A percentile compares a stretch with the other conserved stretches of the same genome.
Evolutionary conservation across 371 early-diverging fungal genomes (phyloP).

Genomic region (Blakeslea trispora): DNA sequence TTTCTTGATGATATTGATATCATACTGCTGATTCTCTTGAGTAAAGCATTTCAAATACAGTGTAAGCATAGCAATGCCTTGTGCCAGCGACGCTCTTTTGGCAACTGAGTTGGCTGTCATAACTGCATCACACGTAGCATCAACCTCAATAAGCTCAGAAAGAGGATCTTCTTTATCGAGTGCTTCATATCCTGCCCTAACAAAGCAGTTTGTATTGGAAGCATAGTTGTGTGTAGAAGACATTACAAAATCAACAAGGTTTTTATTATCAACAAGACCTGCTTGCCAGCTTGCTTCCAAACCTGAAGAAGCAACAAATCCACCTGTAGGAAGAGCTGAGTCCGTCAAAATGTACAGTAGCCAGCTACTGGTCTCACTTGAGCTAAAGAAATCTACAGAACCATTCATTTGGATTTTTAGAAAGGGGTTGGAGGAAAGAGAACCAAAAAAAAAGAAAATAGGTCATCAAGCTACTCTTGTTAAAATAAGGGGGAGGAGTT

Average conservation of each 20-base stretch:
- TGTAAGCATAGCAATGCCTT: conserved; percentile 70
- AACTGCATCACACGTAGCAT: conserved; percentile 59
- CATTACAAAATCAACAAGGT: conserved; percentile 49
- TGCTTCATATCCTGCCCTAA: conserved; percentile 60
- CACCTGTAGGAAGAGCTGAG: conserved; percentile 91
- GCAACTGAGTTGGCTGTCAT: conserved; percentile 67
- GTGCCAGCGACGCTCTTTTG: conserved; percentile 71
- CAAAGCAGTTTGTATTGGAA: conserved; percentile 68
- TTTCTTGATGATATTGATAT: conserved; percentile 41
- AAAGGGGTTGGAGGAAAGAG: background rate
- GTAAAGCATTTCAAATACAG: conserved; percentile 62
- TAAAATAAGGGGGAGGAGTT: no score
- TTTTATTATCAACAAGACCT: conserved; percentile 49
- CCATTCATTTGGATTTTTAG: background rate
- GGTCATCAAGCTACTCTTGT: no score
- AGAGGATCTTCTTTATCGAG: conserved; percentile 39
- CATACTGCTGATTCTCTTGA: conserved; percentile 4
- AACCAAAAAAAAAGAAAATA: no score
- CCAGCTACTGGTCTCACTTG: conserved; percentile 62
- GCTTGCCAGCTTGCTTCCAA: conserved; percentile 72
- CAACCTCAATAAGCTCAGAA: conserved; percentile 43
- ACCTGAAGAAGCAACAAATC: conserved; percentile 83
- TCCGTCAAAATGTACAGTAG: conserved; percentile 83
- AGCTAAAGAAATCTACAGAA: conserved; percentile 27
- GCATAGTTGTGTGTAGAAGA: conserved; percentile 68